Percentiles rank a stretch among this genome's conserved stretches.
Evolutionary conservation across 1,284 basidiomycete species (phyloP).

Genomic region (Xerocomus cyaneibrunnescens): DNA sequence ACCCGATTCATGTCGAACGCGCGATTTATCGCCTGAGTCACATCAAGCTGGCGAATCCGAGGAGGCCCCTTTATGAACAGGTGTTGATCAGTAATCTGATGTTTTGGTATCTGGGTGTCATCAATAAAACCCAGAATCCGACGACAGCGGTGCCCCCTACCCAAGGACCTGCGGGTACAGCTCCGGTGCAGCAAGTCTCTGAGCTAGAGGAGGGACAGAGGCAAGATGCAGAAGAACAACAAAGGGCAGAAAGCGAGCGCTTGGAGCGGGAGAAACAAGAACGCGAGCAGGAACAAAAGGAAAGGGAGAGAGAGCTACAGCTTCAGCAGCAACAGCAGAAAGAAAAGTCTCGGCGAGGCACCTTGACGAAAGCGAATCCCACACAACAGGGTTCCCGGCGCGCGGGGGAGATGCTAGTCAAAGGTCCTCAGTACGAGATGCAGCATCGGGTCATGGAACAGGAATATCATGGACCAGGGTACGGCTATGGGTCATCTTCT

Average conservation of each 20-base stretch:
- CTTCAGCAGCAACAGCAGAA: slow-evolving; percentile 50
- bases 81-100: slow-evolving; percentile 98
- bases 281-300: slow-evolving; percentile 44
- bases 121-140: slow-evolving; percentile 78
- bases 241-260: slow-evolving; percentile 45
- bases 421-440: slow-evolving; percentile 89
- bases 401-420: slow-evolving; percentile 82
- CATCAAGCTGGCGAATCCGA: slow-evolving; percentile 97
- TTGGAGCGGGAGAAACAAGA: slow-evolving; percentile 47
- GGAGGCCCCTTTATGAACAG: slow-evolving; percentile 95
- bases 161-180: slow-evolving; percentile 15
- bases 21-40: slow-evolving; percentile 97
- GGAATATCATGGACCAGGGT: slow-evolving; percentile 54
- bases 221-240: slow-evolving; percentile 46
- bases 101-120: slow-evolving; percentile 99
- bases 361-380: slow-evolving; percentile 53
- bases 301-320: slow-evolving; percentile 40
- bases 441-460: slow-evolving; percentile 91
- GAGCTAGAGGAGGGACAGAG: slow-evolving; percentile 38
- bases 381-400: slow-evolving; percentile 49
- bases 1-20: slow-evolving; percentile 97
- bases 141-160: slow-evolving; percentile 35
- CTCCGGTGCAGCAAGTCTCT: slow-evolving; percentile 17
- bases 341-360: slow-evolving; percentile 53
- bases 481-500: slow-evolving; percentile 36